Evolutionary conservation across 2,329 filamentous ascomycete species (phyloP).

Genomic region (Lizonia empirigonia): DNA sequence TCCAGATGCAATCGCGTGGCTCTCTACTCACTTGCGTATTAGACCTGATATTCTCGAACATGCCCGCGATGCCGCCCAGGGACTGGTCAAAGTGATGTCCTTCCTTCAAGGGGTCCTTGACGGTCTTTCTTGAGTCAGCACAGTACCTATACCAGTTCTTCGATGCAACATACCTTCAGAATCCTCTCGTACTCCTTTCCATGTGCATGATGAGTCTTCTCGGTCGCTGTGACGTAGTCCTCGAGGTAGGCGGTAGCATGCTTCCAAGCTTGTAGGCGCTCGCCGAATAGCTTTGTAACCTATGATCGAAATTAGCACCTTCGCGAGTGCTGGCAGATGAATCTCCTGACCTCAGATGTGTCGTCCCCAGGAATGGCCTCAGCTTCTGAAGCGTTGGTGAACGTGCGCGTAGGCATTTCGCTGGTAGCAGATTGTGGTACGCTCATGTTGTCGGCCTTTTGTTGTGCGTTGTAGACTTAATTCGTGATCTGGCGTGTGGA

Average conservation of each 20-base stretch:
- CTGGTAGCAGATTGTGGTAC: conserved; percentile 42
- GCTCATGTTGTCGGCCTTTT: conserved; percentile 31
- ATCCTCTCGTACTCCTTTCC: conserved; percentile 96
- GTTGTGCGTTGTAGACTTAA: too few relatives aligned
- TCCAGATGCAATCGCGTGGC: background rate
- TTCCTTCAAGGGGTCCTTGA: conserved; percentile 83
- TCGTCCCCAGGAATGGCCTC: conserved; percentile 57
- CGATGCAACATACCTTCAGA: conserved; percentile 67
- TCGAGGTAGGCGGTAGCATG: conserved; percentile 90
- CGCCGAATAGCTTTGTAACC: conserved; percentile 69
- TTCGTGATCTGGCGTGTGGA: background rate
- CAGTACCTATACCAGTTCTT: rapidly evolving
- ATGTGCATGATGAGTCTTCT: conserved; percentile 83
- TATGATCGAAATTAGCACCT: conserved; percentile 1
- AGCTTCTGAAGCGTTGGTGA: conserved; percentile 47
- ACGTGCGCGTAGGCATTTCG: conserved; percentile 37
- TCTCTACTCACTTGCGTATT: conserved; percentile 72
- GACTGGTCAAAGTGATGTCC: conserved; percentile 92
- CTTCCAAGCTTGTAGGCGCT: conserved; percentile 94
- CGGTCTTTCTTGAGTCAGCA: conserved; percentile 63
- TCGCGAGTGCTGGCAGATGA: too few relatives aligned
- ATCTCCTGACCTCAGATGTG: conserved; percentile 47
- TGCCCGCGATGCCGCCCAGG: conserved; percentile 82
- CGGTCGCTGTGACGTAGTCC: conserved; percentile 82
- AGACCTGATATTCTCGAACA: conserved; percentile 91